Percentiles rank a stretch among this genome's conserved stretches.
phyloP scores from a whole-genome alignment of 2,329 filamentous ascomycete genomes.

The Talaromyces sp. region DNA sequence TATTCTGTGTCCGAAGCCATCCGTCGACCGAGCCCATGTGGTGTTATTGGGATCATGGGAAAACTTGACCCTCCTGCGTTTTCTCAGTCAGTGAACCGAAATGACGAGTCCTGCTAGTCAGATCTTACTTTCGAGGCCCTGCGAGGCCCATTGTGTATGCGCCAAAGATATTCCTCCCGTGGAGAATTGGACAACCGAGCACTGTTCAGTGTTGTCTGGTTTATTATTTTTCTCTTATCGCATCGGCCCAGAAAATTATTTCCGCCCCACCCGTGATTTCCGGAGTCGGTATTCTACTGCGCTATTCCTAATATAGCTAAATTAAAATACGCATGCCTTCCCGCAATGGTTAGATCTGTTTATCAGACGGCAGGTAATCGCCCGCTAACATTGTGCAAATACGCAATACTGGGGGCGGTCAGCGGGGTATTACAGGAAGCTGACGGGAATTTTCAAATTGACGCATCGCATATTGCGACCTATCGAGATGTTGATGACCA shows the following conservation, averaged over 20 bases:
- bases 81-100: slow-evolving; percentile 2
- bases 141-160: slow-evolving; percentile 59
- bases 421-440: not conserved
- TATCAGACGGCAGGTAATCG: not conserved
- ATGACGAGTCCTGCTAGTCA: not conserved
- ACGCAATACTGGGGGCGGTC: not conserved
- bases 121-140: slow-evolving; percentile 57
- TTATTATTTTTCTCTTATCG: not conserved
- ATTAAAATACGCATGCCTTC: not conserved
- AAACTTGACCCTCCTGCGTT: slow-evolving; percentile 60
- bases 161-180: not conserved
- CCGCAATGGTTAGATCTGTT: not conserved
- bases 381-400: not conserved
- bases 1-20: slow-evolving; percentile 82
- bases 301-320: not conserved
- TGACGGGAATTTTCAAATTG: not conserved
- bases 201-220: not conserved
- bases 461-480: not conserved
- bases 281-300: not conserved
- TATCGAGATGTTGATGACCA: not conserved
- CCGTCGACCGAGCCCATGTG: slow-evolving; percentile 77
- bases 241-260: not conserved
- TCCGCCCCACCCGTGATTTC: not conserved
- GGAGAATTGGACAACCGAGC: not conserved
- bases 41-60: slow-evolving; percentile 93